phyloP scores from a whole-genome alignment of 2,329 filamentous ascomycete species.

The Drechslerella coelobrocha region DNA sequence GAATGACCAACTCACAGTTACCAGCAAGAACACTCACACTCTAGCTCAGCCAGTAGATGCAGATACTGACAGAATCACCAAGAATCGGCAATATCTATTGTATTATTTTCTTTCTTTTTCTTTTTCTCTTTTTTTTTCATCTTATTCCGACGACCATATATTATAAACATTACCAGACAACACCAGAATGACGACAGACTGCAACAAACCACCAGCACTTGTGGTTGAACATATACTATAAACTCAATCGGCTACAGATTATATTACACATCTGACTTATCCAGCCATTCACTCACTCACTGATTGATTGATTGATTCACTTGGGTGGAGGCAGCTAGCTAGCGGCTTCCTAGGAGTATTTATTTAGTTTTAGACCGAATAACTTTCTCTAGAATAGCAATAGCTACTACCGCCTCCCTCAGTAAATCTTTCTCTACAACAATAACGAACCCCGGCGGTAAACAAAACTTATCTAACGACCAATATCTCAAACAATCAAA shows the following conservation, averaged over 20 bases:
- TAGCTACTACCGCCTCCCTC: too few relatives aligned
- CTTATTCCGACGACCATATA: constrained; percentile 10
- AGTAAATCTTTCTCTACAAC: background rate
- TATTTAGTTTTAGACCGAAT: too few relatives aligned
- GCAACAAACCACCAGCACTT: constrained; percentile 10
- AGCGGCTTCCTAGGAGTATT: too few relatives aligned
- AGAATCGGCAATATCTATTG: background rate
- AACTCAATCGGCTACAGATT: constrained; percentile 8
- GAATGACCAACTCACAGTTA: too few relatives aligned
- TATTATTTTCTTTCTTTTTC: background rate
- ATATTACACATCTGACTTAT: too few relatives aligned
- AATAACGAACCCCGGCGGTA: background rate
- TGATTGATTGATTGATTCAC: constrained; percentile 17
- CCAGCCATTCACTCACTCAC: too few relatives aligned
- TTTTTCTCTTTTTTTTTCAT: constrained; percentile 8
- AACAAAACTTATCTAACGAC: too few relatives aligned
- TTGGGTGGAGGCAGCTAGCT: constrained; percentile 11
- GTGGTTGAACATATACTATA: constrained; percentile 6
- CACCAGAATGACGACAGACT: constrained; percentile 45
- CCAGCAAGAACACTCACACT: too few relatives aligned
- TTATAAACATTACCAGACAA: constrained; percentile 17
- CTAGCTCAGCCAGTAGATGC: constrained; percentile 15
- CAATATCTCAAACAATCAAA: background rate
- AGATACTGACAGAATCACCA: constrained; percentile 12
- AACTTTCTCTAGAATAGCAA: too few relatives aligned